Conservation (phyloP, 805 yeast genomes). For the Isabelozyma heimii region DNA sequence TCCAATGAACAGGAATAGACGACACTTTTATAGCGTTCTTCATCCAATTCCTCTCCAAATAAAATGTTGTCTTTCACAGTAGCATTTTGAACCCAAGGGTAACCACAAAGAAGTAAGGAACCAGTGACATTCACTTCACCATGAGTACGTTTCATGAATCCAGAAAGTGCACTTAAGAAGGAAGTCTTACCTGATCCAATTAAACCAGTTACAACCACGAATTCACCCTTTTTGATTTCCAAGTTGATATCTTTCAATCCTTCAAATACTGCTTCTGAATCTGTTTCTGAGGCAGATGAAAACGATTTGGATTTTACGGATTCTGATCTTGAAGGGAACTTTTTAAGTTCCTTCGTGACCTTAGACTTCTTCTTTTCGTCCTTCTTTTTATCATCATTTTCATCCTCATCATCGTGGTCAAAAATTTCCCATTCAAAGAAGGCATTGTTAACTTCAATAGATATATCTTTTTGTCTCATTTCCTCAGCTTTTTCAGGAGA, state of each 20-base stretch:
- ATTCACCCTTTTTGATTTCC: constrained; percentile 27
- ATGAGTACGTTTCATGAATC: constrained; percentile 30
- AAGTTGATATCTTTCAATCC: constrained; percentile 28
- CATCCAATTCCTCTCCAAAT: constrained; percentile 24
- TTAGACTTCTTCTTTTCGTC: constrained; percentile 1
- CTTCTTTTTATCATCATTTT: constrained; percentile 1
- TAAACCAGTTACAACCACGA: constrained; percentile 33
- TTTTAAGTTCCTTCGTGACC: constrained; percentile 9
- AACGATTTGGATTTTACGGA: neutral
- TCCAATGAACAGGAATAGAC: constrained; percentile 29
- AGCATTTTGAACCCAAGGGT: constrained; percentile 36
- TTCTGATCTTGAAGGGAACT: neutral
- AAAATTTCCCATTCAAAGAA: constrained; percentile 29
- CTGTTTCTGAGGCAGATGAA: neutral
- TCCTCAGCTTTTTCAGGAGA: constrained; percentile 11
- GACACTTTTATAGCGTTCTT: constrained; percentile 20
- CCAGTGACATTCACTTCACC: constrained; percentile 32
- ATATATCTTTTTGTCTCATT: constrained; percentile 22
- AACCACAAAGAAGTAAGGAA: constrained; percentile 27
- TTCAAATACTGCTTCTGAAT: constrained; percentile 13
- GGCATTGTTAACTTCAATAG: constrained; percentile 22
- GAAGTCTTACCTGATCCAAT: constrained; percentile 39
- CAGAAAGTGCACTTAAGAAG: constrained; percentile 33
- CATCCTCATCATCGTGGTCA: constrained; percentile 5
- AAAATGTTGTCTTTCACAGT: constrained; percentile 31